Conservation (phyloP, 2,329 filamentous ascomycete species). For the Westerdykella sp. region DNA sequence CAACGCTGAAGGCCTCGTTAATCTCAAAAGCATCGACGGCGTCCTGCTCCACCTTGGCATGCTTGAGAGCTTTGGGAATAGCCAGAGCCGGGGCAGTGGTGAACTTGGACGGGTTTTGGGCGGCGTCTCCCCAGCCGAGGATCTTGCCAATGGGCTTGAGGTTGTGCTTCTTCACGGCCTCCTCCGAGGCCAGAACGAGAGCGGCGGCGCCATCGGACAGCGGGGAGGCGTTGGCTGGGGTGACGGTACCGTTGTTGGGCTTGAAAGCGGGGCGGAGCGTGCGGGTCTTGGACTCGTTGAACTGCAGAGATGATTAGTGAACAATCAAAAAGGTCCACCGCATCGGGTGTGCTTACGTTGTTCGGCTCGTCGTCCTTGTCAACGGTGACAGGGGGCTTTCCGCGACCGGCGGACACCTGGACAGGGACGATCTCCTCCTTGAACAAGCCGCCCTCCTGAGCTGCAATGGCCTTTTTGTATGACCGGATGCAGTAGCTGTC, state of each 20-base stretch:
- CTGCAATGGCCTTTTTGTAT: conserved; percentile 88
- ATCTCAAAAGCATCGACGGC: conserved; percentile 94
- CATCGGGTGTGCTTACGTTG: conserved; percentile 54
- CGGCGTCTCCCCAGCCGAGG: conserved; percentile 93
- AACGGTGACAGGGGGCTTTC: conserved; percentile 77
- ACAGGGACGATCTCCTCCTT: conserved; percentile 81
- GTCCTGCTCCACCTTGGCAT: conserved; percentile 73
- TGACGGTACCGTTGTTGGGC: conserved; percentile 80
- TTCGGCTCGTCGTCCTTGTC: conserved; percentile 92
- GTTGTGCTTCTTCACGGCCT: conserved; percentile 84
- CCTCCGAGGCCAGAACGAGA: conserved; percentile 87
- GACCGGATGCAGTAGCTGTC: conserved; percentile 93
- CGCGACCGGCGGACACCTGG: conserved; percentile 78
- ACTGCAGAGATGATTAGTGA: conserved; percentile 25
- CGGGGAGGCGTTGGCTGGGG: conserved; percentile 91
- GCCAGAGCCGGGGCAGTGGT: conserved; percentile 89
- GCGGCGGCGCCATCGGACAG: conserved; percentile 93
- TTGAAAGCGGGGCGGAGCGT: conserved; percentile 68
- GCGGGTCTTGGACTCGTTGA: conserved; percentile 48
- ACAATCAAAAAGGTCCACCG: neutral
- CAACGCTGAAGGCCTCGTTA: conserved; percentile 98
- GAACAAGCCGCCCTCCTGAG: conserved; percentile 76
- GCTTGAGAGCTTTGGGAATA: conserved; percentile 95
- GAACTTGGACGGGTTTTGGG: conserved; percentile 87
- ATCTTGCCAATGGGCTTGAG: conserved; percentile 95